Conservation (phyloP, 148 eudicot genomes). For the Fagopyrum homotropicum region DNA sequence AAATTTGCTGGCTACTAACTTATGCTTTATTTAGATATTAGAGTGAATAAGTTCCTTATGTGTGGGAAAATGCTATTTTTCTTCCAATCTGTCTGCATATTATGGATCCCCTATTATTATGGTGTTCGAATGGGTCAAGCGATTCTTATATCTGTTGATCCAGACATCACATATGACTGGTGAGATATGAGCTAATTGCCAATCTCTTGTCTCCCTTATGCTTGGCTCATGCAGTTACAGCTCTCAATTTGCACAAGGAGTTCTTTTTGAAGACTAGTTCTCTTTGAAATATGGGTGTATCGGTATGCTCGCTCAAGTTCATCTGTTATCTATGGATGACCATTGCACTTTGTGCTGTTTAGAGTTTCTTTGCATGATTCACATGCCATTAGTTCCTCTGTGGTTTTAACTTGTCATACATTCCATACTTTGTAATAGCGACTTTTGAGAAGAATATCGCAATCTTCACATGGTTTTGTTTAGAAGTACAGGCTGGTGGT, state of each 20-base stretch:
- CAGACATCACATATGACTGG: slow-evolving; percentile 8
- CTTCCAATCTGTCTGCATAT: neutral
- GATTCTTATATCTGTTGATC: slow-evolving; percentile 12
- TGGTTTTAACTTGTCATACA: neutral
- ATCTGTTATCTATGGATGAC: slow-evolving; percentile 16
- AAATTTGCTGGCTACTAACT: too few species aligned
- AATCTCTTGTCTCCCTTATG: slow-evolving; percentile 21
- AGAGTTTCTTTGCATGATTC: slow-evolving; percentile 1
- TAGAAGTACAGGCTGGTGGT: neutral
- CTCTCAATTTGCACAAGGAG: slow-evolving; percentile 24
- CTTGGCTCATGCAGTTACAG: slow-evolving; percentile 26
- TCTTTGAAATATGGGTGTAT: slow-evolving; percentile 21
- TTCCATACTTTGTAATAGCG: neutral
- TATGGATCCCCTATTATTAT: neutral
- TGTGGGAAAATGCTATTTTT: neutral
- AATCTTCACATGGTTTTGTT: neutral
- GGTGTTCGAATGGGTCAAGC: neutral
- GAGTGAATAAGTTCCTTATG: neutral
- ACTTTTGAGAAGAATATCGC: neutral
- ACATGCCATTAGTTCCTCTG: neutral
- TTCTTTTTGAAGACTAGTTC: slow-evolving; percentile 24
- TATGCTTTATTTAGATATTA: too few species aligned
- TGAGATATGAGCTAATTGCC: slow-evolving; percentile 20
- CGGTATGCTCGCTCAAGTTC: slow-evolving; percentile 26
- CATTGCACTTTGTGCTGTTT: slow-evolving; percentile 13